Evolutionary conservation across 2,329 filamentous ascomycete genomes (phyloP).

Genomic region (Pyricularia grisea): DNA sequence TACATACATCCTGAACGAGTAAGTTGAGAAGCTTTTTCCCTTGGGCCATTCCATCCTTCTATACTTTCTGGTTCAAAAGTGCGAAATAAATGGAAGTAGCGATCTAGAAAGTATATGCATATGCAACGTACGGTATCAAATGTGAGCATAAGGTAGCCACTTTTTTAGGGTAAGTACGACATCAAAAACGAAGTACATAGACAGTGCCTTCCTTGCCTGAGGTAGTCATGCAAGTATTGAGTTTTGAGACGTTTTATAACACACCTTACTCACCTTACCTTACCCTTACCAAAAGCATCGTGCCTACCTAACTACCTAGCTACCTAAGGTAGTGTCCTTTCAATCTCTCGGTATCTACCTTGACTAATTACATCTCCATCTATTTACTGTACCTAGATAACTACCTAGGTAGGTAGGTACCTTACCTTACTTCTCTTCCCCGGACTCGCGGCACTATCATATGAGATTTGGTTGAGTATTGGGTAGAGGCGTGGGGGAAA

Average conservation of each 20-base stretch:
- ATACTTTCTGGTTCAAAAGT: not conserved
- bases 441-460: not conserved
- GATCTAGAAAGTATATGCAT: not conserved
- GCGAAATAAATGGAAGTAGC: not conserved
- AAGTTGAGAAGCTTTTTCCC: not conserved
- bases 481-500: not conserved
- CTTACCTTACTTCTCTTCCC: not conserved
- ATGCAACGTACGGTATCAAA: not conserved
- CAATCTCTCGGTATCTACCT: not conserved
- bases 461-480: not conserved
- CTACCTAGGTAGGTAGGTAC: too few species aligned
- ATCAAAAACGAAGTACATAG: not conserved
- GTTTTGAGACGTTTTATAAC: not conserved
- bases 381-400: too few species aligned
- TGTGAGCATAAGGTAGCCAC: not conserved
- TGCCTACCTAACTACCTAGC: too few species aligned
- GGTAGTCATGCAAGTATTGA: not conserved
- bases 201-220: not conserved
- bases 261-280: too few species aligned
- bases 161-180: not conserved
- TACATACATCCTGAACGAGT: not conserved
- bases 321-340: too few species aligned
- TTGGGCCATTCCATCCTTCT: not conserved
- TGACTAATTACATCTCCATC: not conserved
- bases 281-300: too few species aligned